Base-by-base conservation (phyloP, 2,329 filamentous ascomycete species). In the Aspergillus jensenii region DNA sequence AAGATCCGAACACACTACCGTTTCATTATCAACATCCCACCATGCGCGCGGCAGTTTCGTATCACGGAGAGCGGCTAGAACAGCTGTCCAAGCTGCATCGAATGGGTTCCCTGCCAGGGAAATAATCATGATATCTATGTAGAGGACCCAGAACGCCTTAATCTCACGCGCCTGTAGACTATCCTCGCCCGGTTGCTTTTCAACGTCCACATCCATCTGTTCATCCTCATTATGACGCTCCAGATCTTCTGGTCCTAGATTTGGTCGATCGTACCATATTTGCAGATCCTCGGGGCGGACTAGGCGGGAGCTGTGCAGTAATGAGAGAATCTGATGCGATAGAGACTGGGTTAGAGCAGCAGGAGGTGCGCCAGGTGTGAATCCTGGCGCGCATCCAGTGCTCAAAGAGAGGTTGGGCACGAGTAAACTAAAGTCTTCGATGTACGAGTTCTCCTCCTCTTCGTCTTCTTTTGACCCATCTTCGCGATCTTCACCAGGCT, bases 91-190 rank as follows among this genome's bases (percentile, higher is more conserved):
- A 0, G 91, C 91, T 0, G 91, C 90, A 69, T 99, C 93, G 64
- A 98, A 93, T 1, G 91, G 86, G 68, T 95, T 96, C 6, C 93
- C 93, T 63, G 96, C 93, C 50, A 96, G 86, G 0, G 91, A 96
- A 65, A 99, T 88, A 76, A 96, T 95, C 70, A 97, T 84, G n/a
- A 97, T 82, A 71, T 98, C 93, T 64, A 99, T 90, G 75, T 96
- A 97, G 19, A 99, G 85, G 9, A 90, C 88, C 95, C 93, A 99
- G 74, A 96, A 98, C 0, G 89, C 95, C 71, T 90, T 93, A 11
- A 93, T 75, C 61, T 86, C 81, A 7, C 73, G 72, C 41, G 68
- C 64, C 14, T 74, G 67, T 2, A 21, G 23, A 17, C n/a, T 12
- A 25, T 15, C 17, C 14, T 63, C 46, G 45, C 63, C 64, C 2